Evolutionary conservation across 768 basidiomycete genomes (phyloP).

Genomic region (Serendipita sp.): DNA sequence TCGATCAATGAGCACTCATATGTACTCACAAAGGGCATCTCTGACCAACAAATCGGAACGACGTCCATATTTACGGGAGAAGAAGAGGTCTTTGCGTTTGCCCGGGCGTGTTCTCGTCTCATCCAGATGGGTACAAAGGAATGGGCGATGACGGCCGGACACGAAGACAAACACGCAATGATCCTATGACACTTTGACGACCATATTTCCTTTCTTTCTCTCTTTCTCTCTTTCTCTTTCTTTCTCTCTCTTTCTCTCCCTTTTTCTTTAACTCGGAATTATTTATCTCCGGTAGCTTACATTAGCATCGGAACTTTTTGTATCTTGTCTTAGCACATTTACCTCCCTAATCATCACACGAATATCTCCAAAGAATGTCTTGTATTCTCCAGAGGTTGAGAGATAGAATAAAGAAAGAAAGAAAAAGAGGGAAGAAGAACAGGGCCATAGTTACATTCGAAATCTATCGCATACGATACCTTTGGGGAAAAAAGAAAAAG

Average conservation of each 20-base stretch:
- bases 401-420: neutral
- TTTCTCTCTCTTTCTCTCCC: neutral
- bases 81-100: conserved; percentile 95
- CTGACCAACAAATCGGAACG: conserved; percentile 54
- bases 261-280: neutral
- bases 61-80: conserved; percentile 92
- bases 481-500: neutral
- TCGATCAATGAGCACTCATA: conserved; percentile 7
- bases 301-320: neutral
- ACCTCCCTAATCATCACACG: neutral
- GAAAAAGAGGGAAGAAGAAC: neutral
- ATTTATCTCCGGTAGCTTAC: neutral
- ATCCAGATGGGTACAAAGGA: conserved; percentile 85
- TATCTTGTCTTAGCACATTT: neutral
- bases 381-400: too few species aligned
- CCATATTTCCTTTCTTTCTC: neutral
- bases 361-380: too few species aligned
- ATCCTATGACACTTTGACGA: neutral
- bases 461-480: conserved; percentile 5
- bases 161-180: conserved; percentile 5
- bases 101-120: conserved; percentile 73
- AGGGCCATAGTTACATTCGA: too few species aligned
- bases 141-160: conserved; percentile 43
- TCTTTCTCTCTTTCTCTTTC: neutral
- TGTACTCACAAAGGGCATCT: conserved; percentile 44